These are phyloP conservation scores for Anthoceros angustus DNA, from an alignment of 225 moss, liverwort and hornwort genomes.

Conservation along the genomic window DNA sequence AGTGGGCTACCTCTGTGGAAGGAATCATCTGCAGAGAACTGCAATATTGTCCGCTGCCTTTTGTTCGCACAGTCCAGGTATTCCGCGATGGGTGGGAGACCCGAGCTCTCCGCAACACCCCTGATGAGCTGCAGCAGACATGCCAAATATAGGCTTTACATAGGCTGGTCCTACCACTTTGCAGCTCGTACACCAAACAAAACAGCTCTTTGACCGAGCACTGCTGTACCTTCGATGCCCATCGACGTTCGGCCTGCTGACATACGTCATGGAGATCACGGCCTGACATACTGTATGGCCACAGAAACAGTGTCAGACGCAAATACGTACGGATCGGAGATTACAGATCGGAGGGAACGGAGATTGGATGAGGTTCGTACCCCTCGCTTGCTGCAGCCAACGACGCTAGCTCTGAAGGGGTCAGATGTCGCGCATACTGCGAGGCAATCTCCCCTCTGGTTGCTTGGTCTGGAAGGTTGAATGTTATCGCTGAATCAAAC, in stretches of 20 bases:
- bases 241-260: slow-evolving; percentile 70
- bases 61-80: slow-evolving; percentile 60
- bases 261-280: slow-evolving; percentile 73
- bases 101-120: slow-evolving; percentile 30
- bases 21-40: slow-evolving; percentile 21
- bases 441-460: slow-evolving; percentile 68
- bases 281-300: slow-evolving; percentile 51
- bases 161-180: background rate
- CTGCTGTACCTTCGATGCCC: slow-evolving; percentile 57
- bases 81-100: slow-evolving; percentile 63
- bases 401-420: slow-evolving; percentile 37
- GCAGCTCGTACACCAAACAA: background rate
- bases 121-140: slow-evolving; percentile 37
- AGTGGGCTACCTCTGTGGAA: background rate
- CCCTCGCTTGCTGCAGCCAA: slow-evolving; percentile 58
- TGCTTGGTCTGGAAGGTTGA: slow-evolving; percentile 50
- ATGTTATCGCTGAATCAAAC: slow-evolving; percentile 58
- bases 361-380: slow-evolving; percentile 10
- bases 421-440: slow-evolving; percentile 63
- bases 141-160: background rate
- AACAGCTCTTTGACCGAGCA: background rate
- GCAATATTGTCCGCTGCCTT: slow-evolving; percentile 37
- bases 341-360: background rate
- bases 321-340: background rate
- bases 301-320: background rate